Evolutionary conservation across 305 asterid species (phyloP), one percentile per base, ranked within the genome.

Genomic region (Fraxinus sp.): DNA sequence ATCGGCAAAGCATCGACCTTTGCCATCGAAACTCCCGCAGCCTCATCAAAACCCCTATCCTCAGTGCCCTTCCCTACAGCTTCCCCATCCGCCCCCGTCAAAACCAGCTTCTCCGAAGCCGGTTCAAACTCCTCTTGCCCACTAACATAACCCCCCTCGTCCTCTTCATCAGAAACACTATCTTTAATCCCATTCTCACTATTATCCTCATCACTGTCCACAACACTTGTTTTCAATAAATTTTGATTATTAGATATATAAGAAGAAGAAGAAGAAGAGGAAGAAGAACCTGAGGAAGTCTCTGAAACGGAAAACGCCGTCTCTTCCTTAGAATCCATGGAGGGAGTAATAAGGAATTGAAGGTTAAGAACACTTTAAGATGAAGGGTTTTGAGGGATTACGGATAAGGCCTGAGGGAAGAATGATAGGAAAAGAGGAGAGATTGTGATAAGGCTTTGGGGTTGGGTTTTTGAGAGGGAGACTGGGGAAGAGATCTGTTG

Each of bases 121-220:
- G 62, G 20, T 41, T 89, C 94, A 81, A 92, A 86, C 82, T 88
- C 95, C 85, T 92, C 97, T 39, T 84, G 82, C 57, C 96, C 93
- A 75, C 97, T 90, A 89, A 83, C 85, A 83, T 89, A 90, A 73
- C 91, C 93, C 75, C 73, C 88, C 59, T 85, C 91, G 14, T 85
- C 88, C 86, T 86, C 90, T 57, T 86, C 90, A 87, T 85, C 89
- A 76, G 83, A 85, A 76, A 83, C 80, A 77, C 33, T 79, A 78
- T 82, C 86, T 24, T 59, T 79, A 37, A 68, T 81, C 36, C 80
- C 72, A 24, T 26, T 43, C 37, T 52, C 55, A 80, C 62, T 81
- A 72, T 24, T 55, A 28, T 8, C 75, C 85, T 68, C 81, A 66
- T 9, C 49, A 73, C 22, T 77, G 62, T 83, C 78, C 79, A 7